These are phyloP conservation scores for Xylaria longipes DNA, from an alignment of 495 filamentous ascomycete species.

Conservation along the genomic window DNA sequence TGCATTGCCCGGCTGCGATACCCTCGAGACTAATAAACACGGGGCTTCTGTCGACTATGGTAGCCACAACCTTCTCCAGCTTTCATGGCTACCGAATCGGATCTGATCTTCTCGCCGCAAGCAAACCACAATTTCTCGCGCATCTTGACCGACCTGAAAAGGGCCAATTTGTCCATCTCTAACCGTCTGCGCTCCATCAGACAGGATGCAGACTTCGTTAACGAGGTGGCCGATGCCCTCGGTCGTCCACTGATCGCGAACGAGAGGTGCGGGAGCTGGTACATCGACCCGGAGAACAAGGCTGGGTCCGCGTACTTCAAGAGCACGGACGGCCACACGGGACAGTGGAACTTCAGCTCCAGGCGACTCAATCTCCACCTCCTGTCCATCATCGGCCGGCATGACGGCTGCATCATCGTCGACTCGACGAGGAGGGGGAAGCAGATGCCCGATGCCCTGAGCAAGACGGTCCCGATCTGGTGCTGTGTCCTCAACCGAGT, in stretches of 20 bases:
- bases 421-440: conserved; percentile 96
- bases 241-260: conserved; percentile 87
- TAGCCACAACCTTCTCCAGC: not conserved
- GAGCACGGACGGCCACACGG: conserved; percentile 92
- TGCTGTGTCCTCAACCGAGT: conserved; percentile 79
- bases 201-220: conserved; percentile 71
- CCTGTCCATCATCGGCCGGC: conserved; percentile 62
- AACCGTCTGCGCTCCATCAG: conserved; percentile 81
- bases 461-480: conserved; percentile 95
- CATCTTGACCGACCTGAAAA: conserved; percentile 66
- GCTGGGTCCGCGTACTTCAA: conserved; percentile 89
- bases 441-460: conserved; percentile 89
- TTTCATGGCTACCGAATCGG: conserved; percentile 41
- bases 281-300: conserved; percentile 73
- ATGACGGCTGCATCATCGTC: conserved; percentile 87
- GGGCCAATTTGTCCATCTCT: conserved; percentile 74
- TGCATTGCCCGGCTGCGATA: conserved; percentile 16
- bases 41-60: not conserved
- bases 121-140: conserved; percentile 61
- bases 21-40: not conserved
- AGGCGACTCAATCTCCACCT: conserved; percentile 85
- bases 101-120: conserved; percentile 57
- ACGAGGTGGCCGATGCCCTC: conserved; percentile 56
- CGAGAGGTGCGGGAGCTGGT: conserved; percentile 95
- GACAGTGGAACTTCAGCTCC: conserved; percentile 86